Percentiles rank a stretch among this genome's conserved stretches.
phyloP scores from a whole-genome alignment of 1,284 basidiomycete genomes.

The Moniliophthora roreri region DNA sequence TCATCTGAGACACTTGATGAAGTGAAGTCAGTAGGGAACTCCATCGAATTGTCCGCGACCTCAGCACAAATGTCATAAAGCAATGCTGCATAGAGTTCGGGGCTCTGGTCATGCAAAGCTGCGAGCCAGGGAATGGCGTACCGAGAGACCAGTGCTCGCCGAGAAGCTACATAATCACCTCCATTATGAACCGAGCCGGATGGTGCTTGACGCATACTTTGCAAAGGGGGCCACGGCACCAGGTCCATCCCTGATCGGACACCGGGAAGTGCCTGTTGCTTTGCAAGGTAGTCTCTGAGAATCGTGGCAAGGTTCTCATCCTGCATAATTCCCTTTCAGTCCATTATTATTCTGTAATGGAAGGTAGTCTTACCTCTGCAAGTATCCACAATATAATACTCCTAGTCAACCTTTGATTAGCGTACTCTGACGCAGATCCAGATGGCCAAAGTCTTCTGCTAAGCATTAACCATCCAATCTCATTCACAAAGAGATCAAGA shows the following conservation, averaged over 20 bases:
- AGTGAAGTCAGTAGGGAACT: slow-evolving; percentile 4
- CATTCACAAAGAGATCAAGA: slow-evolving; percentile 70
- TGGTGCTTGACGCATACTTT: slow-evolving; percentile 35
- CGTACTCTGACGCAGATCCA: slow-evolving; percentile 69
- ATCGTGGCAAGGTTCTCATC: slow-evolving; percentile 61
- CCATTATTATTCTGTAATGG: neutral
- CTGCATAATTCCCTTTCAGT: slow-evolving; percentile 34
- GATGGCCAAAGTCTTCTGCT: slow-evolving; percentile 70
- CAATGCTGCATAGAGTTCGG: slow-evolving; percentile 44
- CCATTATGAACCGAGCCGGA: slow-evolving; percentile 56
- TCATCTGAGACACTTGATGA: neutral
- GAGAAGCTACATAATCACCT: slow-evolving; percentile 60
- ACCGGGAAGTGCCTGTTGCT: slow-evolving; percentile 58
- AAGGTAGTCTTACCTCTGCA: slow-evolving; percentile 50
- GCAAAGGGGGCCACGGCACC: slow-evolving; percentile 48
- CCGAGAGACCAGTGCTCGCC: slow-evolving; percentile 45
- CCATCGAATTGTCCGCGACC: slow-evolving; percentile 28
- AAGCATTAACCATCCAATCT: slow-evolving; percentile 68
- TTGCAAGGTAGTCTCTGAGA: slow-evolving; percentile 62
- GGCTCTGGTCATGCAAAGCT: slow-evolving; percentile 60
- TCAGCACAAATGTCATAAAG: slow-evolving; percentile 52
- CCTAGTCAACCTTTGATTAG: slow-evolving; percentile 50
- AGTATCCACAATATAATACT: slow-evolving; percentile 60
- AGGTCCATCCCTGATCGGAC: slow-evolving; percentile 47
- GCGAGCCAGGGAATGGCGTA: slow-evolving; percentile 66